These are phyloP conservation scores for Hymenoscyphus repandus DNA, from an alignment of 2,329 filamentous ascomycete genomes.

Conservation along the genomic window DNA sequence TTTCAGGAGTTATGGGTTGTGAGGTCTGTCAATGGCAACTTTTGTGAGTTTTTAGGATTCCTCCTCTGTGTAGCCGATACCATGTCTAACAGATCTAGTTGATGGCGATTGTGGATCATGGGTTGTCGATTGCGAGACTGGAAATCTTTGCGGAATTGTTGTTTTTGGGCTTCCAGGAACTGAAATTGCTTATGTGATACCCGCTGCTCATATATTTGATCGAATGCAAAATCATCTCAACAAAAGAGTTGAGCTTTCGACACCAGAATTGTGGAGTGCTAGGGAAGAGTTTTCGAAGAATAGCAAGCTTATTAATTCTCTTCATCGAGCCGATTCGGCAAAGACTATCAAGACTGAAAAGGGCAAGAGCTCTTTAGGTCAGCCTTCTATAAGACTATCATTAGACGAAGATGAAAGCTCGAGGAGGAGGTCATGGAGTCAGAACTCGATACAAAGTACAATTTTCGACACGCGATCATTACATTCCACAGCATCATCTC, in stretches of 20 bases:
- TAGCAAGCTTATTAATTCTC: not conserved
- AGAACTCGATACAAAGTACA: conserved; percentile 10
- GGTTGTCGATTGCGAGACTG: conserved; percentile 10
- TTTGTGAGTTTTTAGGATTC: conserved; percentile 1
- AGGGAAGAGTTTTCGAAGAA: conserved; percentile 5
- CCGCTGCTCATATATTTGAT: conserved; percentile 12
- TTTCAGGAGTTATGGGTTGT: conserved; percentile 12
- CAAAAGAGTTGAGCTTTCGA: conserved; percentile 9
- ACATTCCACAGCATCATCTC: conserved; percentile 1
- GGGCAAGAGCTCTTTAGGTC: not conserved
- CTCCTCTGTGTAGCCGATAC: too few relatives aligned
- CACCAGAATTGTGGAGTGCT: conserved; percentile 8
- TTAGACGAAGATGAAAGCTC: not conserved
- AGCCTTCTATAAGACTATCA: conserved; percentile 1
- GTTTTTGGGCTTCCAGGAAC: conserved; percentile 6
- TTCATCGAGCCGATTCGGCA: conserved; percentile 6
- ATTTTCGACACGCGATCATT: conserved; percentile 8
- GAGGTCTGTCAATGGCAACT: conserved; percentile 6
- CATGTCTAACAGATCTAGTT: conserved; percentile 2
- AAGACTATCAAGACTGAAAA: conserved; percentile 7
- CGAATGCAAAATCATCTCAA: conserved; percentile 9
- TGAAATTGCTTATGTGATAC: conserved; percentile 11
- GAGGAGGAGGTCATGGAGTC: conserved; percentile 5
- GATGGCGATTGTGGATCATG: conserved; percentile 12
- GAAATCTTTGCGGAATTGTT: conserved; percentile 9